phyloP scores from a whole-genome alignment of 2,329 filamentous ascomycete species.

The Rhynchosporium secalis region DNA sequence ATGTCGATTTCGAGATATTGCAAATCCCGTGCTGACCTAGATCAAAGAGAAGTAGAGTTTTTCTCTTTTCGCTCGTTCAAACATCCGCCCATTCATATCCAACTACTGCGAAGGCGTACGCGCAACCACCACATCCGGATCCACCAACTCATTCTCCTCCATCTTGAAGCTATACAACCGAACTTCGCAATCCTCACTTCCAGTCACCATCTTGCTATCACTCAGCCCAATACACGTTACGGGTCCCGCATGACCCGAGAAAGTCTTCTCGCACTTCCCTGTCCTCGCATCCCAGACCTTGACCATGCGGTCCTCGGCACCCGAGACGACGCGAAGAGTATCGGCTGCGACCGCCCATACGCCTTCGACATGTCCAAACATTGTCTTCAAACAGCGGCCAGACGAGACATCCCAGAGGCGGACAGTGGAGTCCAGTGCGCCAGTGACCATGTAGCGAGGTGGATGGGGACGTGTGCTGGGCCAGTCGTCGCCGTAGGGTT shows the following conservation, averaged over 20 bases:
- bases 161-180: conserved; percentile 72
- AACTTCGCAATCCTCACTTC: conserved; percentile 91
- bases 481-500: conserved; percentile 45
- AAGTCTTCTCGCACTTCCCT: conserved; percentile 88
- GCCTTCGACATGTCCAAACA: conserved; percentile 95
- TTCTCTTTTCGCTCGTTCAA: too few relatives aligned
- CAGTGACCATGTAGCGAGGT: conserved; percentile 89
- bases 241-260: conserved; percentile 85
- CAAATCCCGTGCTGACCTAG: not conserved
- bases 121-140: conserved; percentile 12
- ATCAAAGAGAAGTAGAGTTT: too few relatives aligned
- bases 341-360: conserved; percentile 93
- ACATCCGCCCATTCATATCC: not conserved
- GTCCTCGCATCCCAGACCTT: conserved; percentile 94
- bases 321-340: conserved; percentile 82
- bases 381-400: conserved; percentile 81
- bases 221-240: conserved; percentile 92
- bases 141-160: conserved; percentile 20
- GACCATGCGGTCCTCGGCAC: conserved; percentile 90
- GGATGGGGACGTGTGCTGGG: conserved; percentile 69
- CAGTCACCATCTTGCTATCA: conserved; percentile 85
- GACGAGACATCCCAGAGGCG: conserved; percentile 87
- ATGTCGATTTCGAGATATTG: too few relatives aligned
- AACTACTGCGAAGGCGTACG: conserved; percentile 5
- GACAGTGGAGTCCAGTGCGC: conserved; percentile 86